Evolutionary conservation across 1,139 yeast species (phyloP), one percentile per base, ranked within the genome.

Genomic region (Diutina rugosa): DNA sequence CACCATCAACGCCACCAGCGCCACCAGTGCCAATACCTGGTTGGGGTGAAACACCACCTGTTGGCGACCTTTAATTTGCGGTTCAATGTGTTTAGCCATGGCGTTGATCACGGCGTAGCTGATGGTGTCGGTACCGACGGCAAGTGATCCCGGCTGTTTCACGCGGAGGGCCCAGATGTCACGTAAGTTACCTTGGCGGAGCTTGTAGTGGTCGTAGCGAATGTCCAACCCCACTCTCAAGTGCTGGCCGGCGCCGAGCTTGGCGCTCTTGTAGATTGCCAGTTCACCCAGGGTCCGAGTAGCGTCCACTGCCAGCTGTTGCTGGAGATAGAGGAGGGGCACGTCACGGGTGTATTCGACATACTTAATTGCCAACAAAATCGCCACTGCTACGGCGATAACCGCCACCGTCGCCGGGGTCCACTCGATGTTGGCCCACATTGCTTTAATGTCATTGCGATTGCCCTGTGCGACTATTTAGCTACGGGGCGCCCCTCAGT

Each of bases 181-280:
- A 62, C 81, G 77, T 57, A 85, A 68, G 61, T 82, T 84, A 8
- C 93, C 93, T 64, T 84, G 84, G 61, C 93, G 72, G 26, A 85
- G 63, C 62, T 80, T 82, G 67, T 84, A 86, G 45, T 79, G 83
- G 55, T 79, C 75, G 58, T 76, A 75, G 56, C 87, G 74, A 29
- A 87, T 77, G 54, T 81, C 82, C 55, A 87, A 69, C 0, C 95
- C 95, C 0, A 87, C 81, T 29, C 85, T 73, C 52, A 86, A 71
- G 0, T 86, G 84, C 59, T 78, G 70, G 2, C 85, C 83, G 63
- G 78, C 78, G 48, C 86, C 88, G 26, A 84, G 76, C 63, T 84
- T 80, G 56, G 79, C 81, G 54, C 86, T 82, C 61, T 87, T 77
- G 65, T 85, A 81, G 14, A 82, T 71, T 1, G 90, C 86, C 32